A percentile compares a stretch with the other conserved stretches of the same genome.
phyloP scores from a whole-genome alignment of 768 basidiomycete species.

The Amanita molliuscula region DNA sequence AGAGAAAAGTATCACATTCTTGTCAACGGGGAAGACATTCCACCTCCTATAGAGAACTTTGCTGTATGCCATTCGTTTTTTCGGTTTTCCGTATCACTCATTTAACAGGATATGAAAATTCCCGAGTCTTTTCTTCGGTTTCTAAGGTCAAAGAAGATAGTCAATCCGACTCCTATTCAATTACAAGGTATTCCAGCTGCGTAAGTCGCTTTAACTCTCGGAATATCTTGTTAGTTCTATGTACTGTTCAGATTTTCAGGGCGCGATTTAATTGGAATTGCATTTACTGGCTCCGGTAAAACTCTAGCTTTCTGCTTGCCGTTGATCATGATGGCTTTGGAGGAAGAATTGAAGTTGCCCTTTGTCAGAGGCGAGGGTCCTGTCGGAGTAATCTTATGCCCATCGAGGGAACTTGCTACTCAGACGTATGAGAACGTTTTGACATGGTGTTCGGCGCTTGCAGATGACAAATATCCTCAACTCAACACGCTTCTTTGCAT shows the following conservation, averaged over 20 bases:
- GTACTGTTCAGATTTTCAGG: slow-evolving; percentile 67
- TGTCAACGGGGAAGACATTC: slow-evolving; percentile 88
- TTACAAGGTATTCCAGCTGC: slow-evolving; percentile 94
- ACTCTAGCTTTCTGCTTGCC: slow-evolving; percentile 99
- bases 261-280: slow-evolving; percentile 97
- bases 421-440: slow-evolving; percentile 96
- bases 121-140: slow-evolving; percentile 76
- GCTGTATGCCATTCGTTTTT: slow-evolving; percentile 29
- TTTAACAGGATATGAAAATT: slow-evolving; percentile 91
- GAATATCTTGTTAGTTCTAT: slow-evolving; percentile 4
- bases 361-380: slow-evolving; percentile 93
- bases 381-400: slow-evolving; percentile 93
- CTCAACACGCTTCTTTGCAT: slow-evolving; percentile 89
- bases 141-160: slow-evolving; percentile 79
- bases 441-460: slow-evolving; percentile 74
- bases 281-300: slow-evolving; percentile 98
- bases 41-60: slow-evolving; percentile 89
- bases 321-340: slow-evolving; percentile 90
- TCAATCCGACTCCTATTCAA: slow-evolving; percentile 89
- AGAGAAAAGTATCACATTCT: slow-evolving; percentile 92
- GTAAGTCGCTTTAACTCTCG: slow-evolving; percentile 33
- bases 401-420: slow-evolving; percentile 91
- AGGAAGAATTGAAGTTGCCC: slow-evolving; percentile 86
- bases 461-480: slow-evolving; percentile 73
- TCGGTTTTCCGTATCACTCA: slow-evolving; percentile 6